Base-by-base conservation (phyloP, 768 basidiomycete species). In the Leccinum uliginosum region DNA sequence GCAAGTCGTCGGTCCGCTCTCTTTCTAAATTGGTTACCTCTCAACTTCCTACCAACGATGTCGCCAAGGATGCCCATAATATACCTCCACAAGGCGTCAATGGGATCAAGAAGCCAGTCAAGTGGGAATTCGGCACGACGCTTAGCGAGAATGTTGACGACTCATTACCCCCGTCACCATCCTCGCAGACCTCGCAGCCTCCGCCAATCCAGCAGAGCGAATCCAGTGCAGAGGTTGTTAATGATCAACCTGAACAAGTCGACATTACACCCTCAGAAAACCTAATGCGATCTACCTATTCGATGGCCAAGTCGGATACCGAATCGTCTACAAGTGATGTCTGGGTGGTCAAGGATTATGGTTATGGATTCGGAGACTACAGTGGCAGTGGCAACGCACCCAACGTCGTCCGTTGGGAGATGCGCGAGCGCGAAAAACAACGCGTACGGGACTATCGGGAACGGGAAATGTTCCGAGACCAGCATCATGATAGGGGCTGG, bases 61-160 rank as follows among this genome's bases (percentile, higher is more conserved):
- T 10, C 9, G 38, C 30, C 8, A 55, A 59, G n/a, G 60, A 54
- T 17, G 24, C 32, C 6, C 26, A 34, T 6, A 12, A 8, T 15
- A 17, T 17, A 29, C 45, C 56, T 11, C 19, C 47, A 35, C 58
- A 14, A 40, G 59, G 60, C 27, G 53, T 51, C 27, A 64, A 61
- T 44, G 63, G 59, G 15, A 54, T 51, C 27, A 54, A 44, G 27
- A 57, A 63, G 14, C 51, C 62, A 53, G 59, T 66, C 47, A 83
- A 78, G 65, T 85, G 82, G 83, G 77, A 79, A 65, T 86, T 86
- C 65, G 84, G 85, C 17, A 79, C 80, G 35, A 77, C 79, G 15
- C 46, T 30, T 5, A 56, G 50, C 17, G 55, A 54, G 24, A 57
- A 58, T 48, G 45, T 66, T 2, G 53, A 59, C 3, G 53, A 57